Percentiles rank a stretch among this genome's conserved stretches.
These are phyloP conservation scores for Rhizopogon roseolus DNA, from an alignment of 768 basidiomycete genomes.

Conservation along the genomic window DNA sequence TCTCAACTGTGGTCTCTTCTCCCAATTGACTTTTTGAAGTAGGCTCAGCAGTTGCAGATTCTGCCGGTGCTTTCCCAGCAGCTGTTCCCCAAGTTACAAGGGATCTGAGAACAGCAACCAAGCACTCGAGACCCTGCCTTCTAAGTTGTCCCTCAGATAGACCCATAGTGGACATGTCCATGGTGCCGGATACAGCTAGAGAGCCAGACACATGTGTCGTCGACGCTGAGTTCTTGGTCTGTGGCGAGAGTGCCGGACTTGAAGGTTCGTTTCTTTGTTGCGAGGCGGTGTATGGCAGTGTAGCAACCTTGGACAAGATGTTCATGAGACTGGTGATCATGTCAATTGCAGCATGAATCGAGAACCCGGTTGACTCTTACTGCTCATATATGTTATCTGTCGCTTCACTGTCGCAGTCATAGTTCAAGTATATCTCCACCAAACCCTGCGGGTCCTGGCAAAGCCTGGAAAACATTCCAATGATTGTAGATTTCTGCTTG, in stretches of 20 bases:
- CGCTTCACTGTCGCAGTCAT: constrained; percentile 95
- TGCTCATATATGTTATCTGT: constrained; percentile 97
- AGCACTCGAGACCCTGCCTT: constrained; percentile 91
- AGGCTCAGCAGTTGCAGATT: constrained; percentile 36
- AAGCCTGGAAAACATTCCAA: constrained; percentile 81
- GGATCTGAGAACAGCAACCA: constrained; percentile 83
- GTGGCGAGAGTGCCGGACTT: constrained; percentile 56
- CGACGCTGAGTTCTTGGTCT: constrained; percentile 28
- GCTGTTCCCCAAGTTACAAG: constrained; percentile 87
- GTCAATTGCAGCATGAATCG: constrained; percentile 1
- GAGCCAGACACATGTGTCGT: constrained; percentile 59
- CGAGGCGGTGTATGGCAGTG: constrained; percentile 42
- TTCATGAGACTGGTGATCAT: constrained; percentile 70
- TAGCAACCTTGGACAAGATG: constrained; percentile 89
- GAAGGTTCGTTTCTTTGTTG: constrained; percentile 54
- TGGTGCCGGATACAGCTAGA: constrained; percentile 57
- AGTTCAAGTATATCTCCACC: constrained; percentile 98
- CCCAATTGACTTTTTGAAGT: constrained; percentile 40
- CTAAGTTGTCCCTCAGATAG: constrained; percentile 81
- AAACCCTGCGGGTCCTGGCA: constrained; percentile 97
- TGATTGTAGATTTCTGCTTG: constrained; percentile 90
- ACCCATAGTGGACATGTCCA: constrained; percentile 64
- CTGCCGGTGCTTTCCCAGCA: constrained; percentile 30
- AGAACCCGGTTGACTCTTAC: constrained; percentile 35
- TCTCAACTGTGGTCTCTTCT: constrained; percentile 52